Evolutionary conservation across 1,139 yeast genomes (phyloP).

Genomic region (Geotrichum aggregatum): DNA sequence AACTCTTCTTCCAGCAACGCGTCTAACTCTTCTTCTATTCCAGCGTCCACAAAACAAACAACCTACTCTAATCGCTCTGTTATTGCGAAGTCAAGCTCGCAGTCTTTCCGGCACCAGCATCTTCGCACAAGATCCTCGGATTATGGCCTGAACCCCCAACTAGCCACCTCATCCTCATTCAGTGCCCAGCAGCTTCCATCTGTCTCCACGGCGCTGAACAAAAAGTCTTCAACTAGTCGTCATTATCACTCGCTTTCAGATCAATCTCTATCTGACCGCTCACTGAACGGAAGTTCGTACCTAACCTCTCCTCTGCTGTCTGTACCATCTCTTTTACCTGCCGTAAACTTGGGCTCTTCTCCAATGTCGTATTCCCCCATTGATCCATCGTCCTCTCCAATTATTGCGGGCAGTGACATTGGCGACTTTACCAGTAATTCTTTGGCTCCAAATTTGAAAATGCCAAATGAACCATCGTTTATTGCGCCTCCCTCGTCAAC

Average conservation of each 20-base stretch:
- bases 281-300: not conserved
- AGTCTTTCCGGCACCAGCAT: conserved; percentile 2
- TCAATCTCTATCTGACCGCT: conserved; percentile 6
- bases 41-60: conserved; percentile 6
- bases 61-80: not conserved
- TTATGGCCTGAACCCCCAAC: not conserved
- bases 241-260: conserved; percentile 4
- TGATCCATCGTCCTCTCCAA: not conserved
- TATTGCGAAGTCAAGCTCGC: not conserved
- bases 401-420: not conserved
- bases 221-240: not conserved
- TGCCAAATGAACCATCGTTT: not conserved
- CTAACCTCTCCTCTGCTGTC: not conserved
- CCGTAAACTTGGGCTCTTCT: conserved; percentile 1
- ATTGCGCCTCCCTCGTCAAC: not conserved
- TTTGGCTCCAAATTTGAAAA: not conserved
- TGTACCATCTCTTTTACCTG: not conserved
- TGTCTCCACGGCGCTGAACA: not conserved
- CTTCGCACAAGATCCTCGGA: conserved; percentile 6
- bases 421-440: not conserved
- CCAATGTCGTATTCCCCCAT: conserved; percentile 13
- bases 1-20: not conserved
- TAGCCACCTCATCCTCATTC: not conserved
- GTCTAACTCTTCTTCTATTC: conserved; percentile 1
- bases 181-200: not conserved